Percentiles rank a stretch among this genome's conserved stretches.
These are phyloP conservation scores for Verbascum thapsus DNA, from an alignment of 257 asterid species.

Conservation along the genomic window DNA sequence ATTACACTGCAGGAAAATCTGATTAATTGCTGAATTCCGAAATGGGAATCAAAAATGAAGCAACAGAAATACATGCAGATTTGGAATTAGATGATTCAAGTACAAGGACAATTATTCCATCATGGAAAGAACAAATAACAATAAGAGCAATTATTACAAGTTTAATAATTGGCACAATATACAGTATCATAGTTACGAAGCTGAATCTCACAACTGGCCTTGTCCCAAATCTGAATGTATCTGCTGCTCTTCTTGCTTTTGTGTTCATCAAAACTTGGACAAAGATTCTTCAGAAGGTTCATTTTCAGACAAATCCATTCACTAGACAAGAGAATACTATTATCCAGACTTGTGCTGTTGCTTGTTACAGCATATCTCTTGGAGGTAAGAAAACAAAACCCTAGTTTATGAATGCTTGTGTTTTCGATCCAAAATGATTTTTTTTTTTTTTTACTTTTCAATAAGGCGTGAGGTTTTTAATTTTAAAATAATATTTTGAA, in stretches of 20 bases:
- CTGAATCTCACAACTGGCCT: constrained; percentile 67
- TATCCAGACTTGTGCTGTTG: constrained; percentile 67
- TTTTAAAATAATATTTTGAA: no score
- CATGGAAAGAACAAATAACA: constrained; percentile 63
- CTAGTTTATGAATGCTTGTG: no score
- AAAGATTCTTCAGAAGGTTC: constrained; percentile 47
- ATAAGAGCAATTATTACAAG: constrained; percentile 57
- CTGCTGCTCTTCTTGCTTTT: constrained; percentile 69
- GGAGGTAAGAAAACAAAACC: constrained; percentile 41
- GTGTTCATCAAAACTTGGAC: constrained; percentile 62
- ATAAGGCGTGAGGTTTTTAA: no score
- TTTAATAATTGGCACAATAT: constrained; percentile 50
- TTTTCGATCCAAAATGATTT: no score
- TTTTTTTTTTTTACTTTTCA: no score
- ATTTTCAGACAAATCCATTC: constrained; percentile 49
- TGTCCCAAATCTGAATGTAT: constrained; percentile 65
- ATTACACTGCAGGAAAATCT: not conserved
- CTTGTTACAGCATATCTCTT: constrained; percentile 61
- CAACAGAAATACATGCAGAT: constrained; percentile 32
- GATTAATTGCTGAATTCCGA: not conserved
- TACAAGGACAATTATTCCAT: constrained; percentile 44
- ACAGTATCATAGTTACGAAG: constrained; percentile 63
- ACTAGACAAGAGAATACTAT: constrained; percentile 63
- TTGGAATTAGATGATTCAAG: constrained; percentile 16
- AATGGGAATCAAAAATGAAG: constrained; percentile 22